Evolutionary conservation across 2,329 filamentous ascomycete species (phyloP).

Genomic region (Pyrenophora graminea): DNA sequence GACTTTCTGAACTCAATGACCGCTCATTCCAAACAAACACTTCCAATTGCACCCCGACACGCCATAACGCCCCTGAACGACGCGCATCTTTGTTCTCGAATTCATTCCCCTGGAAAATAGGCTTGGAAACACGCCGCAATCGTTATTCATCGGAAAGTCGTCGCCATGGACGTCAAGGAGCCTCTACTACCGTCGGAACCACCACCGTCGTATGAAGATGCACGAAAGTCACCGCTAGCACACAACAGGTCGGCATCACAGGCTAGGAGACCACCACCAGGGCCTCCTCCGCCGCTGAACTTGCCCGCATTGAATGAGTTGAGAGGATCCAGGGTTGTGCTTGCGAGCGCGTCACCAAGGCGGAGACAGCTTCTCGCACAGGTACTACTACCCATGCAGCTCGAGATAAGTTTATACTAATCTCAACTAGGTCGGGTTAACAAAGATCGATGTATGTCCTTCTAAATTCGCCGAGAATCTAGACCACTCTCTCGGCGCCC

Average conservation of each 20-base stretch:
- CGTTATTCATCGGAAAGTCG: not conserved
- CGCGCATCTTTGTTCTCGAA: too few relatives aligned
- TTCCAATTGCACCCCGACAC: not conserved
- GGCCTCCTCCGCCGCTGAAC: slow-evolving; percentile 68
- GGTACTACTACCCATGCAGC: slow-evolving; percentile 48
- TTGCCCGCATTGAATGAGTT: slow-evolving; percentile 79
- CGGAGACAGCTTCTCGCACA: slow-evolving; percentile 79
- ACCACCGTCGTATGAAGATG: slow-evolving; percentile 51
- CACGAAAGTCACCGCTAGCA: slow-evolving; percentile 28
- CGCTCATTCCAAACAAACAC: not conserved
- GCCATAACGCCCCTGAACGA: not conserved
- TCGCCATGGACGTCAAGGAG: slow-evolving; percentile 15
- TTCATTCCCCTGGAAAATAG: too few relatives aligned
- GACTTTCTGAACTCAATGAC: not conserved
- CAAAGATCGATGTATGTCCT: slow-evolving; percentile 80
- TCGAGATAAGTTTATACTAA: not conserved
- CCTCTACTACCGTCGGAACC: slow-evolving; percentile 43
- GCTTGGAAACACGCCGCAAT: not conserved
- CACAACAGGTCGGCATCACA: slow-evolving; percentile 23
- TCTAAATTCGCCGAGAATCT: slow-evolving; percentile 85
- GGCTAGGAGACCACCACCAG: slow-evolving; percentile 22
- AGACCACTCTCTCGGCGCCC: slow-evolving; percentile 82
- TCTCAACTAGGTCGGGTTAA: slow-evolving; percentile 70
- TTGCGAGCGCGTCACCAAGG: slow-evolving; percentile 87
- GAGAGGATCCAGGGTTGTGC: slow-evolving; percentile 77